phyloP scores from a whole-genome alignment of 148 eudicot genomes.

The Camellia granthamiana region DNA sequence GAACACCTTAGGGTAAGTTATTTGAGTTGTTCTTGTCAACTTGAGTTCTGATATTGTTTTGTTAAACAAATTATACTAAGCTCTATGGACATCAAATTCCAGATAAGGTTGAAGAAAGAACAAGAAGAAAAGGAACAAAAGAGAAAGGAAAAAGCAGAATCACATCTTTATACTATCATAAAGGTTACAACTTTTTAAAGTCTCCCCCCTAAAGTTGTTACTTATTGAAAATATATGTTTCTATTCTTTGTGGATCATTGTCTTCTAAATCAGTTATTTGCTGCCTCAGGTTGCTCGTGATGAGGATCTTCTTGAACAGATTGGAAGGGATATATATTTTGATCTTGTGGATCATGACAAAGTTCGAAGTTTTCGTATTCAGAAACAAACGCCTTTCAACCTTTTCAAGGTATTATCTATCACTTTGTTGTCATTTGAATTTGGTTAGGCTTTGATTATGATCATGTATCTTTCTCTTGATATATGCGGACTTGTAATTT shows the following conservation, averaged over 20 bases:
- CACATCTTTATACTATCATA: slow-evolving; percentile 84
- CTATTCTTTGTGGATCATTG: neutral
- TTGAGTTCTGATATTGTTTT: neutral
- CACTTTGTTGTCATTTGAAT: slow-evolving; percentile 3
- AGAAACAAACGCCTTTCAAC: slow-evolving; percentile 67
- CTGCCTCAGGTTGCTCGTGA: slow-evolving; percentile 73
- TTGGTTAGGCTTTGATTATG: slow-evolving; percentile 1
- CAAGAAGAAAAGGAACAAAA: slow-evolving; percentile 83
- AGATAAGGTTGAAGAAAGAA: slow-evolving; percentile 77
- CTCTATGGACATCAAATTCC: slow-evolving; percentile 7
- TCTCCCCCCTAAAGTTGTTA: neutral
- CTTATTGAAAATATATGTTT: neutral
- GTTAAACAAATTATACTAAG: no score
- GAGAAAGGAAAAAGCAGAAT: slow-evolving; percentile 72
- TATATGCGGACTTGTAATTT: neutral
- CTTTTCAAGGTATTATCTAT: slow-evolving; percentile 60
- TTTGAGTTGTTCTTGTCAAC: neutral
- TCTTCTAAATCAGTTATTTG: neutral
- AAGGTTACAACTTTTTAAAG: slow-evolving; percentile 43
- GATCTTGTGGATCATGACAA: slow-evolving; percentile 93
- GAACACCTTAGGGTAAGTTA: slow-evolving; percentile 76
- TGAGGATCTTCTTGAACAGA: slow-evolving; percentile 68
- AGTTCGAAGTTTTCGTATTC: slow-evolving; percentile 69
- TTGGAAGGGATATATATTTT: slow-evolving; percentile 73
- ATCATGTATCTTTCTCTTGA: neutral